These are phyloP conservation scores for Talaromyces sp. DNA, from an alignment of 2,329 filamentous ascomycete species.

Conservation along the genomic window DNA sequence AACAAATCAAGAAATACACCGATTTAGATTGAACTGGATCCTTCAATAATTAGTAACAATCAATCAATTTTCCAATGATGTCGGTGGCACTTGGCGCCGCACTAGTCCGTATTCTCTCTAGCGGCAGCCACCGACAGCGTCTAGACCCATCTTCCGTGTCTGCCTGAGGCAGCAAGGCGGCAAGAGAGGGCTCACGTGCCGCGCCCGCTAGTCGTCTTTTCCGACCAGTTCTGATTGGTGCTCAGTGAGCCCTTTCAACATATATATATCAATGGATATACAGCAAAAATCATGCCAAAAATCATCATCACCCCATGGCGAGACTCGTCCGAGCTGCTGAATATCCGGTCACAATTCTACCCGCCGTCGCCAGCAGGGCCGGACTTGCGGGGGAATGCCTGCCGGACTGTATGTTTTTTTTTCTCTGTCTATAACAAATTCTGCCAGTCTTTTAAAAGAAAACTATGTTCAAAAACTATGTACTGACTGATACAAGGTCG, in stretches of 20 bases:
- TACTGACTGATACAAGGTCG: conserved; percentile 27
- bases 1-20: background rate
- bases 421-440: too few species aligned
- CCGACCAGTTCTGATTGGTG: background rate
- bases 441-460: too few species aligned
- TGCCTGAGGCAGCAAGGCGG: background rate
- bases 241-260: background rate
- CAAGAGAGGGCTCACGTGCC: background rate
- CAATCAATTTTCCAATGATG: background rate
- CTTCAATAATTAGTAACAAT: background rate
- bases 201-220: background rate
- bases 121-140: background rate
- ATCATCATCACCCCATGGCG: conserved; percentile 40
- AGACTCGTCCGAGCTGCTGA: conserved; percentile 29
- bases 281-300: conserved; percentile 27
- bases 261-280: background rate
- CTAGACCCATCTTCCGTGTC: background rate
- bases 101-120: background rate
- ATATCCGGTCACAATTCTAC: conserved; percentile 36
- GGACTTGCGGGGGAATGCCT: conserved; percentile 34
- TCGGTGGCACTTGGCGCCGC: too few species aligned
- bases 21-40: background rate
- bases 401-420: conserved; percentile 30
- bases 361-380: conserved; percentile 26
- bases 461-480: too few species aligned